Base-by-base conservation (phyloP, 169 alveolate species). In the Blepharisma undulans region DNA sequence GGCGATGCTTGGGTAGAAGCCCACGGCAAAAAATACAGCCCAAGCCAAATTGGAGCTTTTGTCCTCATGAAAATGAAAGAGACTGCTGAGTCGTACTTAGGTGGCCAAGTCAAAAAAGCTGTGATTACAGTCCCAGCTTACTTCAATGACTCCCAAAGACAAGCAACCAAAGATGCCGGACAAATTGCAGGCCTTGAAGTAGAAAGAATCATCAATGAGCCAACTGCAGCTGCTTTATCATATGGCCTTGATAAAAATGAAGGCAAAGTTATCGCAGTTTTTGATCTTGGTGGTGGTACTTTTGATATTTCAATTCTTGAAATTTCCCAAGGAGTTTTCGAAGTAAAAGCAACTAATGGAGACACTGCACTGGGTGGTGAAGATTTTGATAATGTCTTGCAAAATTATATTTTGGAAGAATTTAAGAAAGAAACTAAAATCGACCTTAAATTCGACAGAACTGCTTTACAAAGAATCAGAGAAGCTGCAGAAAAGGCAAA, bases 181-280 rank as follows among this genome's bases (percentile, higher is more conserved):
- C 96, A 97, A 87, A 99, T 99, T 88, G 99, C 99, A 19, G 99
- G 99, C 22, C 95, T 99, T 74, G 98, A 98, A 59, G 99, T 96
- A n/a, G 92, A 97, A 90, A 97, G 99, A 89, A 99, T 99, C 93
- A 99, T 99, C 92, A 99, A 99, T 97, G 99, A 99, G 96, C 99
- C 99, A 32, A 99, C 99, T 2, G 99, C 99, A 29, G 99, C 99
- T 66, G 99, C 99, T 1, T 95, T 99, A 91, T 99, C 99, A 19
- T 99, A 98, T 94, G 99, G 99, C 36, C 95, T 98, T 91, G 99
- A 99, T 89, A 98, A 98, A 96, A 98, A 97, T 79, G 99, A 98
- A 84, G 97, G 95, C 72, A 97, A 95, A 98, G 98, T 93, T 98
- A 98, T 95, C 90, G 99, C 98, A 98, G 99, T 95, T 97, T 99